Evolutionary conservation across 257 asterid genomes (phyloP).

Genomic region (Solanum piurae): DNA sequence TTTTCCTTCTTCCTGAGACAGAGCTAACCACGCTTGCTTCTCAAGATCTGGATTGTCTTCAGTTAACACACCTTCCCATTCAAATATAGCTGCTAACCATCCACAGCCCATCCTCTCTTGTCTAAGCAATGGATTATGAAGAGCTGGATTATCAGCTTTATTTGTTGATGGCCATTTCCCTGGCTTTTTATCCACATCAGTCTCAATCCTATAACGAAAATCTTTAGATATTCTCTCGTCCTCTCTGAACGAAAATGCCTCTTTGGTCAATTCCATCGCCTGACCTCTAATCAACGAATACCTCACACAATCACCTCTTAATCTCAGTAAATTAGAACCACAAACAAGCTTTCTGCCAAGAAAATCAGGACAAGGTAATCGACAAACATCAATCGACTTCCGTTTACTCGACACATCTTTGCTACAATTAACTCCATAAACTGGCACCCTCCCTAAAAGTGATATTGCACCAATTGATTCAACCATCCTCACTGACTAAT

Average conservation of each 20-base stretch:
- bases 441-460: conserved; percentile 48
- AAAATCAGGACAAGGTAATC: conserved; percentile 20
- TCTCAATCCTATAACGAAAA: conserved; percentile 30
- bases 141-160: conserved; percentile 71
- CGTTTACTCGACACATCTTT: conserved; percentile 29
- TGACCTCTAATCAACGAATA: conserved; percentile 36
- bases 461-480: conserved; percentile 69
- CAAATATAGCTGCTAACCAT: conserved; percentile 90
- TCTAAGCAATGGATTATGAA: conserved; percentile 79
- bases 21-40: conserved; percentile 82
- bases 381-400: conserved; percentile 19
- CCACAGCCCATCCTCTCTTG: conserved; percentile 95
- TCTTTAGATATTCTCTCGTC: conserved; percentile 43
- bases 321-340: conserved; percentile 3
- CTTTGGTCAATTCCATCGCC: conserved; percentile 64
- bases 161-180: conserved; percentile 83
- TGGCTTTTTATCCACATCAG: conserved; percentile 41
- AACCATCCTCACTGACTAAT: conserved; percentile 37
- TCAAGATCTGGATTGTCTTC: conserved; percentile 86
- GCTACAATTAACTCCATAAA: conserved; percentile 26
- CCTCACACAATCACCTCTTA: conserved; percentile 3
- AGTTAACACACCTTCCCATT: conserved; percentile 88
- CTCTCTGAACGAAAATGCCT: conserved; percentile 44
- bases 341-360: conserved; percentile 17
- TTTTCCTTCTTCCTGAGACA: conserved; percentile 74